Evolutionary conservation across 1,284 basidiomycete species (phyloP).

Genomic region (Mrakiaceae sp.): DNA sequence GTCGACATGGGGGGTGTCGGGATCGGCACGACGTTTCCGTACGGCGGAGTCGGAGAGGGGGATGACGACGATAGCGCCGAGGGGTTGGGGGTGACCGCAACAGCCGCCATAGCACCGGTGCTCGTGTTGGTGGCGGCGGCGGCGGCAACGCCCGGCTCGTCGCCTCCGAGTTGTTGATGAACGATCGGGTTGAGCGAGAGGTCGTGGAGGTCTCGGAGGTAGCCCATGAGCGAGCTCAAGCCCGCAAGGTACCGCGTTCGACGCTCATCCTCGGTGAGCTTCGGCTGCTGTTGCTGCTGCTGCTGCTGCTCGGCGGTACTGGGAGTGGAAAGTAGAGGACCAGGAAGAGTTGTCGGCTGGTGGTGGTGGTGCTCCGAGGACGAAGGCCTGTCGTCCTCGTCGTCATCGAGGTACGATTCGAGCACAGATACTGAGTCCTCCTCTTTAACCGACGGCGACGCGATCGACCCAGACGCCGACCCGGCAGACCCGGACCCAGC

Average conservation of each 20-base stretch:
- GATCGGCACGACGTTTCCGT: not conserved
- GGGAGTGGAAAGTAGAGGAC: not conserved
- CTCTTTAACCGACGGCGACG: not conserved
- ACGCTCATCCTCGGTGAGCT: slow-evolving; percentile 8
- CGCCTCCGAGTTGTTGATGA: too few species aligned
- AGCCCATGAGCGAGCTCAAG: slow-evolving; percentile 81
- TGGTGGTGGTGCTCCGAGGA: not conserved
- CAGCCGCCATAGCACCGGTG: not conserved
- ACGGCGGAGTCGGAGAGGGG: not conserved
- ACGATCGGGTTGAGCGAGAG: slow-evolving; percentile 36
- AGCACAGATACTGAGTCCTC: slow-evolving; percentile 6
- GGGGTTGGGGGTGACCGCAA: not conserved
- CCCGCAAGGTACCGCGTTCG: slow-evolving; percentile 38
- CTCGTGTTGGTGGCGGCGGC: not conserved
- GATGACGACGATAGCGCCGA: not conserved
- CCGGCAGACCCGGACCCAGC: not conserved
- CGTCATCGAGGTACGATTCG: slow-evolving; percentile 4
- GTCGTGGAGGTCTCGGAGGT: slow-evolving; percentile 89
- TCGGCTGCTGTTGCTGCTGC: not conserved
- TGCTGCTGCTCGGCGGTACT: not conserved
- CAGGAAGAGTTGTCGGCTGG: not conserved
- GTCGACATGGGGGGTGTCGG: not conserved
- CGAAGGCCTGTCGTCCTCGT: not conserved
- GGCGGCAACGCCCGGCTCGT: not conserved
- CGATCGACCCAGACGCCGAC: not conserved